phyloP scores from a whole-genome alignment of 75 land plant genomes.

The Cryptomeria japonica region DNA sequence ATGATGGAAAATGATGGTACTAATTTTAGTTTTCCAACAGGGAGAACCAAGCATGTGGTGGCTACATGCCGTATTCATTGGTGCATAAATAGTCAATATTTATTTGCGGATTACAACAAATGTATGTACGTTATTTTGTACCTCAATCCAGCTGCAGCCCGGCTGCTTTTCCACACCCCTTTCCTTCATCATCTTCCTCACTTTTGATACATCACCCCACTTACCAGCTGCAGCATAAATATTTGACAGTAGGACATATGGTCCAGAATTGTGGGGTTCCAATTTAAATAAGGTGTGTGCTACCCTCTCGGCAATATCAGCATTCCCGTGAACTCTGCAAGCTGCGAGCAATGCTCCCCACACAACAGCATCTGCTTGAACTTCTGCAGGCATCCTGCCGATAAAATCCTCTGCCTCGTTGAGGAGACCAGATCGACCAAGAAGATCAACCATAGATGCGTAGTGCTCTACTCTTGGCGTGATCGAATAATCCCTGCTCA shows the following conservation, averaged over 20 bases:
- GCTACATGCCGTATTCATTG: background rate
- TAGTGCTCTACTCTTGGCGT: constrained; percentile 41
- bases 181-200: constrained; percentile 17
- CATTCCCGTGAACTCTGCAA: constrained; percentile 35
- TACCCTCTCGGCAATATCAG: constrained; percentile 26
- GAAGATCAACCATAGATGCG: constrained; percentile 43
- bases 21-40: background rate
- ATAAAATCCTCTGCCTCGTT: constrained; percentile 34
- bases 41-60: background rate
- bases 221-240: constrained; percentile 25
- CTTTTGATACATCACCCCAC: constrained; percentile 14
- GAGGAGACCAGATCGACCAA: constrained; percentile 38
- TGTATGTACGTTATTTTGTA: background rate
- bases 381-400: constrained; percentile 18
- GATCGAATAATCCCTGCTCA: constrained; percentile 28
- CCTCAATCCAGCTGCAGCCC: constrained; percentile 18
- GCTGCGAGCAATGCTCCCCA: constrained; percentile 46
- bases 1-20: background rate
- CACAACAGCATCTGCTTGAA: constrained; percentile 14
- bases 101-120: constrained; percentile 4
- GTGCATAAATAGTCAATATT: background rate
- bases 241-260: constrained; percentile 27
- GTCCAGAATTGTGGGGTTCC: constrained; percentile 25
- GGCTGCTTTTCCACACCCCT: constrained; percentile 17
- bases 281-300: constrained; percentile 22